A percentile compares a stretch with the other conserved stretches of the same genome.
Evolutionary conservation across 176 grass and related monocot species (phyloP).

Genomic region (Musa troglodytarum): DNA sequence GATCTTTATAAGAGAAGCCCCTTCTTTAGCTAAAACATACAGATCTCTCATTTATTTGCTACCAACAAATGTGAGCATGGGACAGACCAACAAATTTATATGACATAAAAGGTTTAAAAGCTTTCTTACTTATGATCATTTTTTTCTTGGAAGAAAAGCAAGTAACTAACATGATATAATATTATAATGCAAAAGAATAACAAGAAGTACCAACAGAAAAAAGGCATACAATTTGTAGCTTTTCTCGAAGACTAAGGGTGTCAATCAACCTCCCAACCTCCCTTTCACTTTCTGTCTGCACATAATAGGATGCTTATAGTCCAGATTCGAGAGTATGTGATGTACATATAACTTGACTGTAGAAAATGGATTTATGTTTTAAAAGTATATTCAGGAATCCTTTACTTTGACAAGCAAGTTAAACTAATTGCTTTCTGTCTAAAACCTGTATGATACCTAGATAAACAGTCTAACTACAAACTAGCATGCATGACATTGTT

Average conservation of each 20-base stretch:
- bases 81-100: not conserved
- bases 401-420: not conserved
- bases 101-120: not conserved
- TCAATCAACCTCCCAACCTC: conserved; percentile 74
- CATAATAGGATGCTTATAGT: conserved; percentile 1
- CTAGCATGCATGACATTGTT: not conserved
- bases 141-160: not conserved
- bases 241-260: conserved; percentile 60
- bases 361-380: not conserved
- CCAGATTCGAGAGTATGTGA: not conserved
- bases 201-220: conserved; percentile 25
- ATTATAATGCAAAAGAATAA: not conserved
- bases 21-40: too few relatives aligned
- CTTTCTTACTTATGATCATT: not conserved
- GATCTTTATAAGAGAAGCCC: too few relatives aligned
- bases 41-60: too few relatives aligned
- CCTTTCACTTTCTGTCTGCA: conserved; percentile 35
- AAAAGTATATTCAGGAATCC: not conserved
- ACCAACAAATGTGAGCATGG: too few relatives aligned
- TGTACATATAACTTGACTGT: not conserved
- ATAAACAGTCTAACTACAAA: not conserved
- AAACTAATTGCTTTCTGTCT: not conserved
- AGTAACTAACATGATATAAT: not conserved
- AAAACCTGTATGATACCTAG: not conserved
- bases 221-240: conserved; percentile 70